Conservation (phyloP, 176 grass and related monocot species). For the Oryza brachyantha region DNA sequence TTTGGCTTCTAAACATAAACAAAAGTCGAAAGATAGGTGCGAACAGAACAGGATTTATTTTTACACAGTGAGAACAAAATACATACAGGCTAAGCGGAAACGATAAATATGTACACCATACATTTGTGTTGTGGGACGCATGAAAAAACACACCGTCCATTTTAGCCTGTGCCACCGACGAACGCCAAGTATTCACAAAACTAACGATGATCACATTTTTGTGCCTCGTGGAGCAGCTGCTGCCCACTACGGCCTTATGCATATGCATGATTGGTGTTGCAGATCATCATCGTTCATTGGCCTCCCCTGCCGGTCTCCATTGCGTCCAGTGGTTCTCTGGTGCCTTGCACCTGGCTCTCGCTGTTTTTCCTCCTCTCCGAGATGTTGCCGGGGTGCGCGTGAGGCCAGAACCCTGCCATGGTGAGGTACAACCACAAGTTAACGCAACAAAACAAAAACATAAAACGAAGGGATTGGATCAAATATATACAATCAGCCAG, state of each 20-base stretch:
- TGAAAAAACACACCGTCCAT: too few relatives aligned
- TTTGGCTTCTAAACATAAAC: too few relatives aligned
- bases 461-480: too few relatives aligned
- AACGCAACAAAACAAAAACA: too few relatives aligned
- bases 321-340: background rate
- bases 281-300: background rate
- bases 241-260: background rate
- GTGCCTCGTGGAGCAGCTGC: background rate
- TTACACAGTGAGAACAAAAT: background rate
- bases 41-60: background rate
- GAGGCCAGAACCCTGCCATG: constrained; percentile 40
- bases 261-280: background rate
- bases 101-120: too few relatives aligned
- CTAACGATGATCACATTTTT: background rate
- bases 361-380: constrained; percentile 10
- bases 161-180: background rate
- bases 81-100: background rate
- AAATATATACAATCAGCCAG: too few relatives aligned
- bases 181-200: background rate
- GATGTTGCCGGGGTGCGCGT: constrained; percentile 34
- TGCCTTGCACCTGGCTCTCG: background rate
- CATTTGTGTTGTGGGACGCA: too few relatives aligned
- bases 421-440: too few relatives aligned
- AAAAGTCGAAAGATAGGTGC: too few relatives aligned
- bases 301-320: constrained; percentile 36